phyloP scores from a whole-genome alignment of 1,284 basidiomycete species.

The Tilletia walkeri region DNA sequence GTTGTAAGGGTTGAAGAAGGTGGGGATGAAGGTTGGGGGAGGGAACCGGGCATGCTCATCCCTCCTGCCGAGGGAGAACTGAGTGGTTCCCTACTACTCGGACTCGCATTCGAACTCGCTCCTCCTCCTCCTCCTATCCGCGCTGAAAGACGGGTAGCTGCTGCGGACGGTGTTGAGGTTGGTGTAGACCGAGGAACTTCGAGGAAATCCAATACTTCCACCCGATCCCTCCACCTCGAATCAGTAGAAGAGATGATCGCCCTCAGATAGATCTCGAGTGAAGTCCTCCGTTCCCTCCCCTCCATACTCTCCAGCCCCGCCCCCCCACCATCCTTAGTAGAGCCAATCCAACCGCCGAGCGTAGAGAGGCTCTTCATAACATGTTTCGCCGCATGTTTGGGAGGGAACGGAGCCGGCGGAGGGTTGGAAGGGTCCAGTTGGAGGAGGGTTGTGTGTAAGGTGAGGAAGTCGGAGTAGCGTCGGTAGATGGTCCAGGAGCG shows the following conservation, averaged over 20 bases:
- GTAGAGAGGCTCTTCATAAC: constrained; percentile 38
- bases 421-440: constrained; percentile 52
- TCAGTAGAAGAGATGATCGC: constrained; percentile 78
- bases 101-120: no score
- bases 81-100: constrained; percentile 9
- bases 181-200: constrained; percentile 66
- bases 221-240: constrained; percentile 73
- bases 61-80: constrained; percentile 6
- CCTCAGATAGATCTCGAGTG: constrained; percentile 80
- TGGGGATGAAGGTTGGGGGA: constrained; percentile 8
- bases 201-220: constrained; percentile 81
- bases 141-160: background rate
- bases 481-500: constrained; percentile 88
- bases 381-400: constrained; percentile 68
- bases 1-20: background rate
- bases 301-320: constrained; percentile 62
- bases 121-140: background rate
- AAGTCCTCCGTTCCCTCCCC: constrained; percentile 65
- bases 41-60: background rate
- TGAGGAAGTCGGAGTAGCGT: constrained; percentile 88
- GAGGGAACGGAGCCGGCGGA: constrained; percentile 74
- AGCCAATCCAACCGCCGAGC: background rate
- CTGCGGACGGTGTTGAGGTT: constrained; percentile 29
- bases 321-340: background rate
- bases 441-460: constrained; percentile 78